Evolutionary conservation across 768 basidiomycete genomes (phyloP).

Genomic region (Trametes cinnabarina): DNA sequence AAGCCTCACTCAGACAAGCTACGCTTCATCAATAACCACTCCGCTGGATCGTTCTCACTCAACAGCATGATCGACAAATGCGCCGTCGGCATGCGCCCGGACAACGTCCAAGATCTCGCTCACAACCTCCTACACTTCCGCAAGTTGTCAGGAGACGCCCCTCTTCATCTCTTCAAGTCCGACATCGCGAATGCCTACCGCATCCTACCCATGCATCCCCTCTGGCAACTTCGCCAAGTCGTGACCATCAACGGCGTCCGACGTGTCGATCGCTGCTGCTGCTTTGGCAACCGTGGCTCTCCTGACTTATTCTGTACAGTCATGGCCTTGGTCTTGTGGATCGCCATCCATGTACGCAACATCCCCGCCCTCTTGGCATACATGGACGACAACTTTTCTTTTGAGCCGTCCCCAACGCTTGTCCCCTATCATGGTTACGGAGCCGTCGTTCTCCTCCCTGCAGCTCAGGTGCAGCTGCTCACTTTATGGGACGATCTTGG

Average conservation of each 20-base stretch:
- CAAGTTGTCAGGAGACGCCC: background rate
- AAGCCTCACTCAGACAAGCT: constrained; percentile 35
- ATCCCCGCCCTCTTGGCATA: constrained; percentile 28
- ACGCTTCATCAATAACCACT: constrained; percentile 41
- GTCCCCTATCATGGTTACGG: background rate
- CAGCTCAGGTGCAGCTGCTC: constrained; percentile 35
- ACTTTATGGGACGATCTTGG: constrained; percentile 40
- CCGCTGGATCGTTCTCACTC: constrained; percentile 31
- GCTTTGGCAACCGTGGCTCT: constrained; percentile 33
- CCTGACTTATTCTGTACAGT: background rate
- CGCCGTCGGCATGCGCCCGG: background rate
- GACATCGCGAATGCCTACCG: constrained; percentile 28
- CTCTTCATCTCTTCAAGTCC: constrained; percentile 9
- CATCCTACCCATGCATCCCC: constrained; percentile 25
- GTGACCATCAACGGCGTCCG: constrained; percentile 28
- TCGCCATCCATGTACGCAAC: too few species aligned
- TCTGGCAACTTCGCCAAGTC: constrained; percentile 35
- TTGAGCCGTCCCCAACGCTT: background rate
- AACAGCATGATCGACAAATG: constrained; percentile 29
- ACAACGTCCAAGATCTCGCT: constrained; percentile 11
- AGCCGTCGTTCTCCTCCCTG: constrained; percentile 21
- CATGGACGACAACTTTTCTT: constrained; percentile 36
- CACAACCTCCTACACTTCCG: constrained; percentile 1
- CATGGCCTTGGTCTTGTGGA: too few species aligned
- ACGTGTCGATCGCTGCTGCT: constrained; percentile 33